phyloP scores from a whole-genome alignment of 2,329 filamentous ascomycete genomes.

The Paraphaeosphaeria sporulosa region DNA sequence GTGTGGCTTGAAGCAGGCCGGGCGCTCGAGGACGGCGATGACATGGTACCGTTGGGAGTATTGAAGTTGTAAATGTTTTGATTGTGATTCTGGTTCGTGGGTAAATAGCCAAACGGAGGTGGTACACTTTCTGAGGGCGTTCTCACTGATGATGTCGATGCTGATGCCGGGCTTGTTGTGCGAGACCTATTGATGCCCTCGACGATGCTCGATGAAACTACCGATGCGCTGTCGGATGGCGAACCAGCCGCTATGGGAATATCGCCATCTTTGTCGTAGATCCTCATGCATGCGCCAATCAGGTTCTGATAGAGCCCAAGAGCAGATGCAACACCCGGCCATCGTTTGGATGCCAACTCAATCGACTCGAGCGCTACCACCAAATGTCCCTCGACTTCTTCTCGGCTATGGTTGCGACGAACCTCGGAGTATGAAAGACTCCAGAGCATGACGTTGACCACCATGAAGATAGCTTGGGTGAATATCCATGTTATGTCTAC shows the following conservation, averaged over 20 bases:
- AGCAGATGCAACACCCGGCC: conserved; percentile 88
- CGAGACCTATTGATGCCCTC: conserved; percentile 53
- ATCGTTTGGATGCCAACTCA: conserved; percentile 80
- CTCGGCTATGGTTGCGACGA: conserved; percentile 72
- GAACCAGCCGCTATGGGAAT: conserved; percentile 58
- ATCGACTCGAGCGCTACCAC: conserved; percentile 80
- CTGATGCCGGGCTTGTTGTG: conserved; percentile 55
- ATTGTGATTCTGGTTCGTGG: conserved; percentile 37
- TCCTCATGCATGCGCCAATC: conserved; percentile 83
- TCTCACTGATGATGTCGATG: conserved; percentile 47
- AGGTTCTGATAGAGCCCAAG: conserved; percentile 87
- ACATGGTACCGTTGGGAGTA: conserved; percentile 25
- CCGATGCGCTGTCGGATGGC: conserved; percentile 56
- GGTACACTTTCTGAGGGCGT: conserved; percentile 45
- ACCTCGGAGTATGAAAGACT: conserved; percentile 86
- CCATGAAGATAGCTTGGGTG: conserved; percentile 86
- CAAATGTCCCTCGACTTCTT: conserved; percentile 79
- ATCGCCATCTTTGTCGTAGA: conserved; percentile 73
- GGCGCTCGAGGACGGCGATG: conserved; percentile 28
- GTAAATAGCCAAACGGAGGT: conserved; percentile 49
- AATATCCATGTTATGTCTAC: conserved; percentile 96
- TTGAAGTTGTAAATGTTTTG: conserved; percentile 35
- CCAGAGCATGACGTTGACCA: conserved; percentile 92
- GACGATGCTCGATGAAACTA: conserved; percentile 49
- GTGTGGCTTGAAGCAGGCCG: conserved; percentile 33